A percentile compares a stretch with the other conserved stretches of the same genome.
Evolutionary conservation across 2,329 filamentous ascomycete genomes (phyloP).

Genomic region (Pseudofabraea citricarpa): DNA sequence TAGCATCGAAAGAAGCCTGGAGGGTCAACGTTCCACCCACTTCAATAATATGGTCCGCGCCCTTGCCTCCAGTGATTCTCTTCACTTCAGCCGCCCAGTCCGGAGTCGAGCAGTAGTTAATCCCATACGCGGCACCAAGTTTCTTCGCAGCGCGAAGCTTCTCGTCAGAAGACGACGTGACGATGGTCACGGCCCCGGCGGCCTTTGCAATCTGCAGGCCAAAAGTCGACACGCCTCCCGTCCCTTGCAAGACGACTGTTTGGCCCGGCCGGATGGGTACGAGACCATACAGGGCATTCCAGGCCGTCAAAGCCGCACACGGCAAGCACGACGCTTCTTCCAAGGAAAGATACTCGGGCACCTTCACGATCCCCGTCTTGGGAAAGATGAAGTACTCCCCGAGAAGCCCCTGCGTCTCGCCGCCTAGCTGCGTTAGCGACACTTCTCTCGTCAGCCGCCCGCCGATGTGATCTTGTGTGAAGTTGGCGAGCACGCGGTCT

Average conservation of each 20-base stretch:
- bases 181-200: constrained; percentile 37
- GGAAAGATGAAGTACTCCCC: constrained; percentile 37
- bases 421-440: constrained; percentile 21
- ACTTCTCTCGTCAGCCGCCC: constrained; percentile 12
- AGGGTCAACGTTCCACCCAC: constrained; percentile 61
- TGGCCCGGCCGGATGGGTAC: constrained; percentile 34
- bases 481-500: constrained; percentile 28
- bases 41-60: constrained; percentile 60
- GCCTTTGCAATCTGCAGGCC: constrained; percentile 43
- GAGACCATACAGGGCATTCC: constrained; percentile 42
- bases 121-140: constrained; percentile 51
- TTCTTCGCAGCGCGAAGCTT: constrained; percentile 36
- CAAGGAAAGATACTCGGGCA: constrained; percentile 37
- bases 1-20: constrained; percentile 42
- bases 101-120: constrained; percentile 55
- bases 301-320: constrained; percentile 41
- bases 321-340: constrained; percentile 42
- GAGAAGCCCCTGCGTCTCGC: constrained; percentile 33
- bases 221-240: constrained; percentile 40
- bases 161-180: constrained; percentile 44
- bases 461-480: constrained; percentile 20
- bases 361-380: constrained; percentile 32
- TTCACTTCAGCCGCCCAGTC: constrained; percentile 57
- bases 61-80: constrained; percentile 41
- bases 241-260: constrained; percentile 37